Base-by-base conservation (phyloP, 768 basidiomycete species). In the Rhizopogon rudus region DNA sequence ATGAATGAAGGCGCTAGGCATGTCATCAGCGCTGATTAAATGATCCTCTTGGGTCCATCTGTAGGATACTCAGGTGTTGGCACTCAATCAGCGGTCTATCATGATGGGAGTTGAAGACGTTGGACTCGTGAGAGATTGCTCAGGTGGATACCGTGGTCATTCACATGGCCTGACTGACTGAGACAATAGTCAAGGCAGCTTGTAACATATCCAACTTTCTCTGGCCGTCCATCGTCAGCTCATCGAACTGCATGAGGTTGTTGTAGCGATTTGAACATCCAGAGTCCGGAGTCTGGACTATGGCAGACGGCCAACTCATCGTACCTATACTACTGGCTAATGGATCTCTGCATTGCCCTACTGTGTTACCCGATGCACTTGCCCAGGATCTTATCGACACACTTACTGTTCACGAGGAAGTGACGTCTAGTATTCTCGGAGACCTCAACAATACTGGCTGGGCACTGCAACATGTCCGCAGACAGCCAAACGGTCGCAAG, bases 401-500 rank as follows among this genome's bases (percentile, higher is more conserved):
- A 37, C 71, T 91, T 44, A 64, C 78, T 39, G 62, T 65, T 12
- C 61, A 73, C 25, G 77, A 80, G 20, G 79, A 81, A 20, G 75
- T 86, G 55, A 78, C 71, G 60, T 60, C 68, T 16, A 84, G 84
- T 40, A 67, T 84, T 14, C 73, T 87, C 3, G 83, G 81, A 9
- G 79, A 81, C 60, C 70, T 86, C 14, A 71, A 79, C 42, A 78
- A 83, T 31, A 69, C 67, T 52, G 81, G 79, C 5, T 93, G 90
- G 89, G 86, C 81, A 20, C 67, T 93, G 56, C 89, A 89, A 67
- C 73, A 67, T 52, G 77, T 89, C 44, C 77, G 86, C 45, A 73
- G 67, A 40, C 83, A 91, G 64, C 74, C 70, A 20, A 70, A 68
- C 45, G 88, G 88, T 48, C 74, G 83, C 22, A 66, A 73, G 53